Conservation (phyloP, 805 yeast species). For the Candida loeiensis region DNA sequence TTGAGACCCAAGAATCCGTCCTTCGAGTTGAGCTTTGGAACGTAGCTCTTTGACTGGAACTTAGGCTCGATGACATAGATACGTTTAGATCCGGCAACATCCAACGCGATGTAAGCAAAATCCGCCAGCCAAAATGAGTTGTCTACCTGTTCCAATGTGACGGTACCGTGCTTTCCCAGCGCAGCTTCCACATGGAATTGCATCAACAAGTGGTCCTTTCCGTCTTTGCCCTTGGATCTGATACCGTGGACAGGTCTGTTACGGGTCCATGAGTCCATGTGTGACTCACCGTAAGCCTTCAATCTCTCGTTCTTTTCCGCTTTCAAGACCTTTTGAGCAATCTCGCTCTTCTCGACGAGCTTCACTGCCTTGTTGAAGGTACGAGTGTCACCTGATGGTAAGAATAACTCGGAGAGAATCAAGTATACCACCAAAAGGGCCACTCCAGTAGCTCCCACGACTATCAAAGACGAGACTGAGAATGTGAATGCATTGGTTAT, state of each 20-base stretch:
- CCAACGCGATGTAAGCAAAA: constrained; percentile 69
- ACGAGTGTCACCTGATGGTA: constrained; percentile 90
- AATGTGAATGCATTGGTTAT: constrained; percentile 59
- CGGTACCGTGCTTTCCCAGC: constrained; percentile 58
- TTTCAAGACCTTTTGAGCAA: constrained; percentile 55
- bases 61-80: constrained; percentile 67
- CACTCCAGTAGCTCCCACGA: constrained; percentile 65
- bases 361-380: constrained; percentile 84
- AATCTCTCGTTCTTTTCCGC: constrained; percentile 55
- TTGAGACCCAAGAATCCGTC: constrained; percentile 73
- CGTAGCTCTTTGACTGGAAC: constrained; percentile 41
- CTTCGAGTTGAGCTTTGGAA: constrained; percentile 33
- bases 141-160: constrained; percentile 76
- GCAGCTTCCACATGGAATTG: constrained; percentile 81
- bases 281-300: constrained; percentile 77
- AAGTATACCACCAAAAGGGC: constrained; percentile 69
- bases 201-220: constrained; percentile 78
- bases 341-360: constrained; percentile 64
- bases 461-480: constrained; percentile 56
- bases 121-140: constrained; percentile 63
- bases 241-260: constrained; percentile 77
- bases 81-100: constrained; percentile 67
- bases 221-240: constrained; percentile 65
- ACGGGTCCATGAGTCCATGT: constrained; percentile 76
- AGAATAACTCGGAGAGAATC: constrained; percentile 71